phyloP scores from a whole-genome alignment of 495 filamentous ascomycete genomes.

The Astrothelium subdiscretum region DNA sequence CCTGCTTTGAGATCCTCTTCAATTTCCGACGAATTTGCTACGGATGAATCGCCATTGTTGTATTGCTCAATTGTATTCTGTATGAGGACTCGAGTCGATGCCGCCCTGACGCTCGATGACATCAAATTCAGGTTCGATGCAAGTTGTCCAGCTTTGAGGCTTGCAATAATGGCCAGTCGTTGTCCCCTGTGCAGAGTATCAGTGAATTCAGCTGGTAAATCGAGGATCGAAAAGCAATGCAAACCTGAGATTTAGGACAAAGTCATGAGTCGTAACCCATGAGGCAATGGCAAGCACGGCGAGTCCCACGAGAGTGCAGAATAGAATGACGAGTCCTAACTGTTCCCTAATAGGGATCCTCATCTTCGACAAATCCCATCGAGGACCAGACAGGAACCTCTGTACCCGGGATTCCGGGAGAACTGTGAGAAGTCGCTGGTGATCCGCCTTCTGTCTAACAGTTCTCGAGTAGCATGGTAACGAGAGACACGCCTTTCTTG shows the following conservation, averaged over 20 bases:
- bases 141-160: conserved; percentile 72
- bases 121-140: conserved; percentile 63
- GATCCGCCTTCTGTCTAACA: too few species aligned
- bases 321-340: conserved; percentile 60
- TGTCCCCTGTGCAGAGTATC: conserved; percentile 27
- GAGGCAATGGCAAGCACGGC: conserved; percentile 54
- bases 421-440: background rate
- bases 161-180: conserved; percentile 63
- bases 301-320: conserved; percentile 56
- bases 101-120: conserved; percentile 53
- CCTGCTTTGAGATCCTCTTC: conserved; percentile 49
- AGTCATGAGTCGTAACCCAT: conserved; percentile 57
- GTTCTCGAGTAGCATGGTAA: too few species aligned
- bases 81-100: conserved; percentile 55
- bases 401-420: background rate
- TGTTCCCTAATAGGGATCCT: conserved; percentile 75
- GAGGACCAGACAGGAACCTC: background rate
- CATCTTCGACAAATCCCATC: conserved; percentile 39
- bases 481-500: too few species aligned
- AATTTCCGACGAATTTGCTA: conserved; percentile 44
- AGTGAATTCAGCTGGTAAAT: background rate
- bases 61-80: conserved; percentile 52
- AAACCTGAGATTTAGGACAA: conserved; percentile 54
- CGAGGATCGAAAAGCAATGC: conserved; percentile 8
- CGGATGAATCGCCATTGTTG: conserved; percentile 43